Evolutionary conservation across 495 filamentous ascomycete genomes (phyloP).

Genomic region (Friedmanniomyces simplex): DNA sequence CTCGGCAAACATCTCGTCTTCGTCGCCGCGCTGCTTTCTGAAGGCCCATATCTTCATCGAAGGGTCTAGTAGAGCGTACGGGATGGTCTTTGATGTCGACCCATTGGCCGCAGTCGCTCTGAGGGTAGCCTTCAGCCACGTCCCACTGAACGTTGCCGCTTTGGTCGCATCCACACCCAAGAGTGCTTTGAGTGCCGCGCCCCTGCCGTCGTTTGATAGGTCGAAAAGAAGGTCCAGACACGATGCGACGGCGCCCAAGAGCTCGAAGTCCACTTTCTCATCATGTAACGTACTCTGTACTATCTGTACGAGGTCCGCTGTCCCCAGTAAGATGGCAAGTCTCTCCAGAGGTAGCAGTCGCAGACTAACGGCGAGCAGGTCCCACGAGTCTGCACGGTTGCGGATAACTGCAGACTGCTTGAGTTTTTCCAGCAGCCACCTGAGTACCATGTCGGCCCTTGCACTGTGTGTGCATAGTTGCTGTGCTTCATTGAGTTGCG

Average conservation of each 20-base stretch:
- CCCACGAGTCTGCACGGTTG: neutral
- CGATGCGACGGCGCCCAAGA: neutral
- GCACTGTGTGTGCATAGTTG: conserved; percentile 17
- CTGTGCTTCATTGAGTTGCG: conserved; percentile 11
- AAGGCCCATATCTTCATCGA: conserved; percentile 3
- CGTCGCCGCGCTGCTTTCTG: conserved; percentile 4
- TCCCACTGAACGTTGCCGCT: conserved; percentile 10
- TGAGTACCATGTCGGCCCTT: conserved; percentile 56
- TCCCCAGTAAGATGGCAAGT: conserved; percentile 2
- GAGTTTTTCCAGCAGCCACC: conserved; percentile 57
- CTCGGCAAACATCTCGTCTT: conserved; percentile 22
- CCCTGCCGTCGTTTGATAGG: neutral
- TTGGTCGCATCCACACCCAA: neutral
- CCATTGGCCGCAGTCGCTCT: neutral
- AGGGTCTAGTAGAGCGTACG: neutral
- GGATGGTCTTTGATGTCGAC: neutral
- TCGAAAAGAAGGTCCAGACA: conserved; percentile 7
- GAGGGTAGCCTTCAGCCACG: neutral
- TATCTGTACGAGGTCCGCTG: conserved; percentile 1
- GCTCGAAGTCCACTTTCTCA: neutral
- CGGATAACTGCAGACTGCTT: conserved; percentile 28
- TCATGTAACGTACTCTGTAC: neutral
- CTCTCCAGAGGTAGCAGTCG: conserved; percentile 7
- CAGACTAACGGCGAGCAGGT: neutral
- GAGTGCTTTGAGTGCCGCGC: conserved; percentile 6